Conservation (phyloP, 129 eudicot genomes). For the Pulicaria dysenterica region DNA sequence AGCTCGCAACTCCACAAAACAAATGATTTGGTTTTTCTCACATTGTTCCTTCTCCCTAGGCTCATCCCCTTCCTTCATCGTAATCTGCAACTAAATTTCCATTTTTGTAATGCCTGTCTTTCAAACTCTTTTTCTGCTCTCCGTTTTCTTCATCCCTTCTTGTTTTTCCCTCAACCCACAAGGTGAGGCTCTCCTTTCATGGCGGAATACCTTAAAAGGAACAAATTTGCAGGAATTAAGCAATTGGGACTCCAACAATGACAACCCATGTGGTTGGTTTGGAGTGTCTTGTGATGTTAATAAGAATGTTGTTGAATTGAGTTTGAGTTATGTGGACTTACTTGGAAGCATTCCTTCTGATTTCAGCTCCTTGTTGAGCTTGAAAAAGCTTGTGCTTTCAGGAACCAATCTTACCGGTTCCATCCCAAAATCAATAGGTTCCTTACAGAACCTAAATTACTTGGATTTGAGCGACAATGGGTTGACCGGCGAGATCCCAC, state of each 20-base stretch:
- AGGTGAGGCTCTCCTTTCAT: conserved; percentile 68
- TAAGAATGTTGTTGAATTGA: conserved; percentile 57
- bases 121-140: conserved; percentile 30
- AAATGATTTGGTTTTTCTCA: conserved; percentile 64
- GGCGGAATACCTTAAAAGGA: conserved; percentile 63
- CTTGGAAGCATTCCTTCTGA: conserved; percentile 58
- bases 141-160: conserved; percentile 11
- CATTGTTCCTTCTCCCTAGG: conserved; percentile 71
- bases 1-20: conserved; percentile 50
- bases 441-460: conserved; percentile 42
- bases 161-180: conserved; percentile 63
- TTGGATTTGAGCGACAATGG: conserved; percentile 90
- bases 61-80: conserved; percentile 62
- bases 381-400: conserved; percentile 60
- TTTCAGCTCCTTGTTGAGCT: conserved; percentile 43
- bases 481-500: conserved; percentile 74
- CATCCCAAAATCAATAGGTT: conserved; percentile 60
- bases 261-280: conserved; percentile 71
- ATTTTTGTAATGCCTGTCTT: conserved; percentile 62
- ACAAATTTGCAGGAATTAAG: conserved; percentile 43
- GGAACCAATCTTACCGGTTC: conserved; percentile 84
- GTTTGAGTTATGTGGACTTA: conserved; percentile 66
- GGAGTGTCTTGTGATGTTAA: conserved; percentile 64
- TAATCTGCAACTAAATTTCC: conserved; percentile 42
- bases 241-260: conserved; percentile 61